A percentile compares a stretch with the other conserved stretches of the same genome.
Conservation (phyloP, 2,329 filamentous ascomycete species). For the Aspergillus chevalieri region DNA sequence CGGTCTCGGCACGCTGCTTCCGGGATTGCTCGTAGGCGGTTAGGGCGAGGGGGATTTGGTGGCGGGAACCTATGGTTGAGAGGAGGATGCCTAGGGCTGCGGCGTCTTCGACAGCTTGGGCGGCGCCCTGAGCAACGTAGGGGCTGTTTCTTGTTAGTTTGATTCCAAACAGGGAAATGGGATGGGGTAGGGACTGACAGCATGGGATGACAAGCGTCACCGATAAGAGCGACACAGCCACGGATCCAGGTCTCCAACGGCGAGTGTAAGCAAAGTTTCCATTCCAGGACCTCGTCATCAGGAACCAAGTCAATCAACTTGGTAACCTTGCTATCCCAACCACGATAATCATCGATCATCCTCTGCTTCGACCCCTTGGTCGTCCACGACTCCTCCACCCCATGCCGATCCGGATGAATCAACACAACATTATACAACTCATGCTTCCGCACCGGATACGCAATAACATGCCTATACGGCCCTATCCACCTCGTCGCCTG, state of each 20-base stretch:
- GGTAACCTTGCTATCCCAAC: slow-evolving; percentile 56
- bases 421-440: slow-evolving; percentile 60
- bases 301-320: slow-evolving; percentile 56
- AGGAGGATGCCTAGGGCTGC: slow-evolving; percentile 30
- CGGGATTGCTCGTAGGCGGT: slow-evolving; percentile 32
- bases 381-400: slow-evolving; percentile 58
- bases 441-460: slow-evolving; percentile 65
- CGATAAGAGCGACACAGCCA: slow-evolving; percentile 33
- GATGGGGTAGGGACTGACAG: slow-evolving; percentile 21
- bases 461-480: slow-evolving; percentile 68
- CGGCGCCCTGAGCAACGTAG: slow-evolving; percentile 41
- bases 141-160: slow-evolving; percentile 17
- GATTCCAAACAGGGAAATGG: no score
- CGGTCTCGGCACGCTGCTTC: slow-evolving; percentile 34
- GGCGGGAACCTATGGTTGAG: slow-evolving; percentile 23
- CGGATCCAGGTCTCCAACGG: slow-evolving; percentile 31
- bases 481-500: slow-evolving; percentile 71
- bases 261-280: slow-evolving; percentile 30
- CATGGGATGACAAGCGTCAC: slow-evolving; percentile 43
- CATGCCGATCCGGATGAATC: slow-evolving; percentile 56
- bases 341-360: slow-evolving; percentile 57
- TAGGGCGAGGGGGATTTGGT: slow-evolving; percentile 31
- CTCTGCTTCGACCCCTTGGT: slow-evolving; percentile 55
- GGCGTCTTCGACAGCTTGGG: slow-evolving; percentile 42
- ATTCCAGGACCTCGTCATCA: slow-evolving; percentile 43